Evolutionary conservation across 805 yeast genomes (phyloP).

Genomic region (Myxozyma udenii): DNA sequence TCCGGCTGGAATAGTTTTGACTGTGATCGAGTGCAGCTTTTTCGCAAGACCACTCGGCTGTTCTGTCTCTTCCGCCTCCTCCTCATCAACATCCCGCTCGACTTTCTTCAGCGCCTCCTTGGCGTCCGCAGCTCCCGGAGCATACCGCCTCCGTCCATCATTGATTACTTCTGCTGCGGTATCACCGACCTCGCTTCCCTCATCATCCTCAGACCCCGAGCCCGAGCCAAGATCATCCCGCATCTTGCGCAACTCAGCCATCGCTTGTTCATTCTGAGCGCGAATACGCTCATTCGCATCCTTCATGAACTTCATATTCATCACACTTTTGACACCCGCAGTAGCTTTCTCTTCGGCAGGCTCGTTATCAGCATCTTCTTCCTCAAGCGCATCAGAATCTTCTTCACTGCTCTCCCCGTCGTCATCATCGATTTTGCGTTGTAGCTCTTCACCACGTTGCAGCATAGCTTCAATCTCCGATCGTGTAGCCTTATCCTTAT

Average conservation of each 20-base stretch:
- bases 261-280: slow-evolving; percentile 54
- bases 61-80: slow-evolving; percentile 25
- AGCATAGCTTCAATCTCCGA: slow-evolving; percentile 94
- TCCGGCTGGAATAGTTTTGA: background rate
- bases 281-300: slow-evolving; percentile 74
- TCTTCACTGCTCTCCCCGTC: slow-evolving; percentile 50
- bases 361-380: slow-evolving; percentile 43
- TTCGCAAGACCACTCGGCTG: slow-evolving; percentile 5
- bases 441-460: slow-evolving; percentile 75
- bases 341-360: slow-evolving; percentile 34
- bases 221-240: slow-evolving; percentile 50
- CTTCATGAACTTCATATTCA: slow-evolving; percentile 94
- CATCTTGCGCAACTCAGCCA: slow-evolving; percentile 51
- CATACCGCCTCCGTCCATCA: slow-evolving; percentile 76
- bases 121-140: slow-evolving; percentile 56
- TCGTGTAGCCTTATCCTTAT: slow-evolving; percentile 79
- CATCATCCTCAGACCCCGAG: slow-evolving; percentile 41
- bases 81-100: slow-evolving; percentile 18
- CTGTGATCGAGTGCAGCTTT: slow-evolving; percentile 7
- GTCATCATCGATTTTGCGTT: slow-evolving; percentile 64
- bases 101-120: slow-evolving; percentile 32
- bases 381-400: slow-evolving; percentile 44
- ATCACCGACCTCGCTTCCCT: slow-evolving; percentile 40
- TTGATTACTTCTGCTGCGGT: slow-evolving; percentile 52
- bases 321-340: slow-evolving; percentile 61